Conservation (phyloP, 2,329 filamentous ascomycete genomes). For the Colletotrichum incanum region DNA sequence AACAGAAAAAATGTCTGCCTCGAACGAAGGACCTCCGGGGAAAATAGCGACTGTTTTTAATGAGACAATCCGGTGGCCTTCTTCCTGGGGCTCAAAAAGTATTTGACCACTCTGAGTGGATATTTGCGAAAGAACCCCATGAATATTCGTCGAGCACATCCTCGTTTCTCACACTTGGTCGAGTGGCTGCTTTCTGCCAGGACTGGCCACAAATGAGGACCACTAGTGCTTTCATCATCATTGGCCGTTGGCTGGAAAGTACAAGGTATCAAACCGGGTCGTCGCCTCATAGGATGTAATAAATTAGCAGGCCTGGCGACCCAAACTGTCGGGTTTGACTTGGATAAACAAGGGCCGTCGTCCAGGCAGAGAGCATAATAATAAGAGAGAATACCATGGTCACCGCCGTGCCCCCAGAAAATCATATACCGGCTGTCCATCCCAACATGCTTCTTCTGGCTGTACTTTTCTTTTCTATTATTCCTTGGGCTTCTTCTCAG, state of each 20-base stretch:
- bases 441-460: background rate
- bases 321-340: slow-evolving; percentile 3
- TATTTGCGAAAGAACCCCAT: background rate
- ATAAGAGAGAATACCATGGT: slow-evolving; percentile 2
- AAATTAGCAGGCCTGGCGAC: background rate
- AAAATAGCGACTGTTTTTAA: background rate
- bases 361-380: background rate
- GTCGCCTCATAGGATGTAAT: slow-evolving; percentile 1
- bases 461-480: slow-evolving; percentile 7
- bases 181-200: background rate
- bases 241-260: background rate
- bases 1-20: background rate
- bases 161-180: background rate
- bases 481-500: slow-evolving; percentile 4
- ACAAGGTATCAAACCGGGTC: background rate
- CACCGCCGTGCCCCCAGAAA: background rate
- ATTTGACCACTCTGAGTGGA: background rate
- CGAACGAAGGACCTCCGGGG: background rate
- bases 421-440: background rate
- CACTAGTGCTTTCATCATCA: background rate
- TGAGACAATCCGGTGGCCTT: background rate
- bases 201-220: background rate
- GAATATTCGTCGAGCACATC: background rate
- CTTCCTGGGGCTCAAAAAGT: background rate
- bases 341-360: background rate